Conservation (phyloP, 176 grass and related monocot genomes). For the Echinochloa phyllopogon region DNA sequence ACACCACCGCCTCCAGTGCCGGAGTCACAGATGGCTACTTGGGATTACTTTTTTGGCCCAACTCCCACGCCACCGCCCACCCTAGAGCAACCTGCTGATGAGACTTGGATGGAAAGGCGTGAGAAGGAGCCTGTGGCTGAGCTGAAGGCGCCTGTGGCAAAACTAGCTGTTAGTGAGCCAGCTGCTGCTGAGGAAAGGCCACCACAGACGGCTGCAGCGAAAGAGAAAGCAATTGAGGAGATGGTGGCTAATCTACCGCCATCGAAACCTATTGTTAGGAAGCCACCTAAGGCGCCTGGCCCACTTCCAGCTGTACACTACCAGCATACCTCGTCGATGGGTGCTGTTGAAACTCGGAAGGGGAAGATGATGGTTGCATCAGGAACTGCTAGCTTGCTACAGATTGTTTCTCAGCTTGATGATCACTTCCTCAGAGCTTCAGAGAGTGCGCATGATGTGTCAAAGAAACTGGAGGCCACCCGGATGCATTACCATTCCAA, state of each 20-base stretch:
- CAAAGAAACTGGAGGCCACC: constrained; percentile 89
- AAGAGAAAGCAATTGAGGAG: constrained; percentile 43
- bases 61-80: constrained; percentile 63
- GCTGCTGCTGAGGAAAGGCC: constrained; percentile 38
- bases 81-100: constrained; percentile 64
- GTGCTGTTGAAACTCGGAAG: constrained; percentile 40
- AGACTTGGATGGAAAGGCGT: constrained; percentile 53
- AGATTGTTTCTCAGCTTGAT: constrained; percentile 69
- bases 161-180: constrained; percentile 8
- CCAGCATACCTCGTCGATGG: constrained; percentile 55
- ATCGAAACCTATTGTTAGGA: constrained; percentile 52
- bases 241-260: constrained; percentile 40
- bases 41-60: constrained; percentile 65
- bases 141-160: constrained; percentile 28
- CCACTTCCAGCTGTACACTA: constrained; percentile 47
- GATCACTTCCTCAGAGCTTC: constrained; percentile 82
- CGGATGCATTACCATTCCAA: constrained; percentile 98
- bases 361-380: constrained; percentile 53
- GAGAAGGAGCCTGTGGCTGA: constrained; percentile 40
- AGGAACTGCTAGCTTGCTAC: constrained; percentile 53
- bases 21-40: constrained; percentile 53
- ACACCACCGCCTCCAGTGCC: constrained; percentile 32
- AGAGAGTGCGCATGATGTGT: constrained; percentile 82
- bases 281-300: constrained; percentile 45
- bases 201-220: constrained; percentile 24